Base-by-base conservation (phyloP, 345 rosid species). In the Raphanus sativus region DNA sequence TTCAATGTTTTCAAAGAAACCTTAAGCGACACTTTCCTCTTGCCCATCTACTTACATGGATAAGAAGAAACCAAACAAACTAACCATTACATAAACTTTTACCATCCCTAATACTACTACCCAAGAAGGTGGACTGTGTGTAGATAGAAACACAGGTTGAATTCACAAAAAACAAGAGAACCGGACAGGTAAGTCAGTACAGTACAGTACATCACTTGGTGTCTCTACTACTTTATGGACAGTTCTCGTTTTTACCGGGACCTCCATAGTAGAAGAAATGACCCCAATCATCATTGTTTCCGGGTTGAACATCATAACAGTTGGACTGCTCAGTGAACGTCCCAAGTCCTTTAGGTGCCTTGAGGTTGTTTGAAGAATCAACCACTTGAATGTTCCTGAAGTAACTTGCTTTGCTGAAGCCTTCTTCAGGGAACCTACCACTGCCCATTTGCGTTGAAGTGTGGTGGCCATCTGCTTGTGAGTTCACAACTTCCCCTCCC, bases 401-500 rank as follows among this genome's bases (percentile, higher is more conserved):
- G 65, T 95, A 95, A 52, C 59, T 52, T 6, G 59, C 59, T 52
- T 52, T 52, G 59, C 59, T 52, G 25, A 52, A 52, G 4, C 98
- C 99, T 89, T 95, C 98, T 79, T 92, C 99, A 0, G 99, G 99
- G 69, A 95, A 95, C 32, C 61, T 87, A 11, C 99, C 99, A 64
- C 99, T 95, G 0, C 99, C 99, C 99, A 95, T 95, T 78, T 95
- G 99, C 16, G 99, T 95, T 16, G 91, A 84, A 63, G 98, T 95
- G 84, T 95, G 99, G 8, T 81, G 86, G 4, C 98, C 99, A 29
- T 86, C 90, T 5, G 97, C 81, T 40, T 55, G 61, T 8, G 61
- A 55, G 61, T 55, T 55, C 61, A 55, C 61, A 8, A 55, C 61
- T 55, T 55, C 61, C 0, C 61, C 61, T 17, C 61, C 61, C 61